Conservation (phyloP, 306 rosid species). For the Oxytropis ochrocephala region DNA sequence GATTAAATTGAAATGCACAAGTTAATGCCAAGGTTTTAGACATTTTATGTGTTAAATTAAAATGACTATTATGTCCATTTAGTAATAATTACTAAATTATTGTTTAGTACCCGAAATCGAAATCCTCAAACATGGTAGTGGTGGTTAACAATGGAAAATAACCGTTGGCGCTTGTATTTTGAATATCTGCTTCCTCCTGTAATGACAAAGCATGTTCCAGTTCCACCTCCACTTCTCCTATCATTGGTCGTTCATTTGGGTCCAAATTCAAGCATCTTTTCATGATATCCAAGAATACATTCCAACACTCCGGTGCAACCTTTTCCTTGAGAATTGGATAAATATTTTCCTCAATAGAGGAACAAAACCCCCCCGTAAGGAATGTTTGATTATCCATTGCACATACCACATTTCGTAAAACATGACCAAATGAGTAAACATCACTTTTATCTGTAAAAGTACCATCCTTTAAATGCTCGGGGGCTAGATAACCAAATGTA, state of each 20-base stretch:
- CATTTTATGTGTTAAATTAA: too few species aligned
- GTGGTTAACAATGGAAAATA: too few species aligned
- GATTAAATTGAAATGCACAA: too few species aligned
- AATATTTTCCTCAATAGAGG: neutral
- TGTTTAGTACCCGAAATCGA: too few species aligned
- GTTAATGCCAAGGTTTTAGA: too few species aligned
- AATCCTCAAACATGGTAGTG: too few species aligned
- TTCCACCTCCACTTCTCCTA: conserved; percentile 31
- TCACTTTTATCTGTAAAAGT: neutral
- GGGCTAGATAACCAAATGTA: neutral
- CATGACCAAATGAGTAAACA: neutral
- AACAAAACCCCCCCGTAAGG: neutral
- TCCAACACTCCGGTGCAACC: conserved; percentile 24
- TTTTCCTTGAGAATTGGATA: conserved; percentile 20
- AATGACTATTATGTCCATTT: too few species aligned
- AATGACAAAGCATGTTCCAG: conserved; percentile 24
- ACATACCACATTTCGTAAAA: neutral
- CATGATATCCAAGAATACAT: neutral
- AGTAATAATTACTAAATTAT: too few species aligned
- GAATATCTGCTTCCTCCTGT: conserved; percentile 21
- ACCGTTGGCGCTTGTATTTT: neutral
- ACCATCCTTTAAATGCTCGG: too few species aligned
- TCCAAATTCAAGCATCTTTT: neutral
- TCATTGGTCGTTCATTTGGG: conserved; percentile 24
- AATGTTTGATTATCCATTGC: too few species aligned